Conservation (phyloP, 2,329 filamentous ascomycete species). For the Aspergillus hortae region DNA sequence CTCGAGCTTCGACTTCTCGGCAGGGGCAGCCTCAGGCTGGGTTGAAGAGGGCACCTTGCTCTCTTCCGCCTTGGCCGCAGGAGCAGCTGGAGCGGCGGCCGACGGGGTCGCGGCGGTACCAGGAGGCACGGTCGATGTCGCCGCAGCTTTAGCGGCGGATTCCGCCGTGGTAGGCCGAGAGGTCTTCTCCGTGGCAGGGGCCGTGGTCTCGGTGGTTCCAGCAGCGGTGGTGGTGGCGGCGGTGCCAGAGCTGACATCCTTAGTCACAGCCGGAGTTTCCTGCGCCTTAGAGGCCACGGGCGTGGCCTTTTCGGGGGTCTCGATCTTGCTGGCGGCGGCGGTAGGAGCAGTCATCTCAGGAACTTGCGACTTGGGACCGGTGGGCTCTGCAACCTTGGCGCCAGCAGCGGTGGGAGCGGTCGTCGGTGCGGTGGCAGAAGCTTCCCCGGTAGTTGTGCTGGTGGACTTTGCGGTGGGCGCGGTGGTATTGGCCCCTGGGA, state of each 20-base stretch:
- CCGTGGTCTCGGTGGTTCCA: slow-evolving; percentile 12
- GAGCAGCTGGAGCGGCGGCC: not conserved
- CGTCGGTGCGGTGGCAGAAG: not conserved
- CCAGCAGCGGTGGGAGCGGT: not conserved
- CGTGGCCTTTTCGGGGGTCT: slow-evolving; percentile 5
- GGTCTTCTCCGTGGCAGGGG: slow-evolving; percentile 4
- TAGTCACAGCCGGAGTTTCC: slow-evolving; percentile 8
- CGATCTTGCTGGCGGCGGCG: slow-evolving; percentile 13
- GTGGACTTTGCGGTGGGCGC: not conserved
- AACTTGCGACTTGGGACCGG: not conserved
- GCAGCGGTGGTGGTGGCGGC: slow-evolving; percentile 19
- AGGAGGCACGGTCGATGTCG: slow-evolving; percentile 3
- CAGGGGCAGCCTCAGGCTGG: not conserved
- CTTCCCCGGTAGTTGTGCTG: not conserved
- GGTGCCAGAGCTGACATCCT: slow-evolving; percentile 14
- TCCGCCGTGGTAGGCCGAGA: no score
- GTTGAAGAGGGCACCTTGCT: not conserved
- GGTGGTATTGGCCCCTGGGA: no score
- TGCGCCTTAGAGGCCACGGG: slow-evolving; percentile 5
- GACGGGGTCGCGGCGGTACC: not conserved
- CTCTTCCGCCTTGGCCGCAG: slow-evolving; percentile 3
- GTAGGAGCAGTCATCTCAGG: slow-evolving; percentile 8
- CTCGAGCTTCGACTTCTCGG: slow-evolving; percentile 3
- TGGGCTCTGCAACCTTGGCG: not conserved
- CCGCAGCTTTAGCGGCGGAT: not conserved